Conservation (phyloP, 2,329 filamentous ascomycete species). For the Fragosphaeria purpurea region DNA sequence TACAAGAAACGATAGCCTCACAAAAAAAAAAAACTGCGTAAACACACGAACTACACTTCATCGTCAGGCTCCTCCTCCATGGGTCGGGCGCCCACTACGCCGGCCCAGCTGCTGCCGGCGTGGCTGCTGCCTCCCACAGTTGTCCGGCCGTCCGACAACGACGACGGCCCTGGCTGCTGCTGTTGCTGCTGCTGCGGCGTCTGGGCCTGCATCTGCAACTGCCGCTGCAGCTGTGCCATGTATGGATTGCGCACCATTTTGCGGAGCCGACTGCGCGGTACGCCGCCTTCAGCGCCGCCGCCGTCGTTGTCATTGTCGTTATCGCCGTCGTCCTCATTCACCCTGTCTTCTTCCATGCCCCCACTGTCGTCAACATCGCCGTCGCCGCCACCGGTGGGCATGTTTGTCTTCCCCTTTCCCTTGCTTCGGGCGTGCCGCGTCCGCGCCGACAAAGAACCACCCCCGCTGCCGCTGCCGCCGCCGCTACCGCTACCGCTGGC, state of each 20-base stretch:
- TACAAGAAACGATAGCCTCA: too few relatives aligned
- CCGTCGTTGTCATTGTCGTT: background rate
- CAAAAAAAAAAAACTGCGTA: too few relatives aligned
- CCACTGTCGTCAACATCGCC: background rate
- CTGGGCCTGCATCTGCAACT: conserved; percentile 1
- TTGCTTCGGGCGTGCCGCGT: conserved; percentile 25
- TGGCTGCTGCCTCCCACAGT: background rate
- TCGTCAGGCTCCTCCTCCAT: background rate
- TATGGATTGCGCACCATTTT: conserved; percentile 2
- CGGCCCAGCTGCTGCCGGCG: background rate
- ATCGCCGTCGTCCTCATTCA: background rate
- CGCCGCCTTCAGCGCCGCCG: background rate
- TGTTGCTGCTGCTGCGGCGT: background rate
- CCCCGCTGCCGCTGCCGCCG: conserved; percentile 2
- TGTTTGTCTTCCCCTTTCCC: conserved; percentile 34
- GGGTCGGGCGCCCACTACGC: background rate
- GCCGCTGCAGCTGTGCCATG: conserved; percentile 8
- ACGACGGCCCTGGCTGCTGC: too few relatives aligned
- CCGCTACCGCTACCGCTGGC: too few relatives aligned
- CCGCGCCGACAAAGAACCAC: background rate
- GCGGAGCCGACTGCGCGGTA: conserved; percentile 1
- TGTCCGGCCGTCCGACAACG: background rate
- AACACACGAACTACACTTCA: too few relatives aligned
- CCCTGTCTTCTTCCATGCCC: background rate
- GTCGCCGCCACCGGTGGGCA: conserved; percentile 3